Evolutionary conservation across 352 stramenopile species (phyloP), one percentile per base, ranked within the genome.

Genomic region (Phytopythium ostracodes): DNA sequence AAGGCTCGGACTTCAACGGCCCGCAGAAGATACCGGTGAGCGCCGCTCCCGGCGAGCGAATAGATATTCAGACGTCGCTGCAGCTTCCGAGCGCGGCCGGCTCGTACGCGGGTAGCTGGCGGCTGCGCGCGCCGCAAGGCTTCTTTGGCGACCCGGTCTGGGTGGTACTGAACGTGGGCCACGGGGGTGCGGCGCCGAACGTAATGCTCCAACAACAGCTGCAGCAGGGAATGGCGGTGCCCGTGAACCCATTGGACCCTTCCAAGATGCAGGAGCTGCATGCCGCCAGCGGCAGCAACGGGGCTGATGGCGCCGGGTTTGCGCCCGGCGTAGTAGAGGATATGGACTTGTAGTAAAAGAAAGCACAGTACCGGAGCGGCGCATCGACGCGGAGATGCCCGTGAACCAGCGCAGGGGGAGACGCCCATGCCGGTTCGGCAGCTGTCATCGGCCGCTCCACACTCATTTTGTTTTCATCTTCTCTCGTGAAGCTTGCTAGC

Each of bases 71-170:
- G 38, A 69, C 82, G 18, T 40, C 67, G 17, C 62, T 92, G 44
- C 75, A 70, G 46, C 88, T 89, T 70, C 86, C 86, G 33, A 54
- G 63, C 4, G 65, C 76, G n/a, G 69, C 64, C 10, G 84, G 84
- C 2, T 81, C 81, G 15, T 89, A 88, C 40, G 82, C 84, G 44
- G 84, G 82, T 10, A 92, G 78, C 59, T 95, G 86, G 86, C 79
- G 84, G 42, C 71, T 95, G 49, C 75, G 81, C 54, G 79, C 76
- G 38, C 67, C 83, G 8, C 61, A 72, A 7, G 81, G 77, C 9
- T 89, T 84, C 60, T 92, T 95, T 49, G 84, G 84, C 17, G 84
- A 95, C 18, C 82, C 84, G 0, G 72, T 92, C 14, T 95, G 86
- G 86, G 74, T 93, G 31, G 62, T 92, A 29, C 67, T 92, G 10